phyloP scores from a whole-genome alignment of 495 filamentous ascomycete species.

The Aspergillus funiculosus region DNA sequence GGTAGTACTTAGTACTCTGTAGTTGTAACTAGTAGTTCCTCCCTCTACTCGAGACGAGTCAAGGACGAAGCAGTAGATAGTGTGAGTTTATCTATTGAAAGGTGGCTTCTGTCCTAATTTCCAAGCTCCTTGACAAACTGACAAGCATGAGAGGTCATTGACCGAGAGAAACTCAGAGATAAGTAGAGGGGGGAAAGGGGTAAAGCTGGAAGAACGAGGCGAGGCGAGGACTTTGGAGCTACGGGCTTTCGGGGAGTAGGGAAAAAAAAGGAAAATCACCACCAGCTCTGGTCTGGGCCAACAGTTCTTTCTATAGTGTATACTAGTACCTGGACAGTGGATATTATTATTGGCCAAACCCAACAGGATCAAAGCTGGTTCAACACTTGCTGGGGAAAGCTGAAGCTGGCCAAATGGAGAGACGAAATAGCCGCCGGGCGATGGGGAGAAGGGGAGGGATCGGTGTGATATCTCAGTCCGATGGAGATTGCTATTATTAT shows the following conservation, averaged over 20 bases:
- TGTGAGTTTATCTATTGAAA: no score
- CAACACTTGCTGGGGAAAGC: slow-evolving; percentile 3
- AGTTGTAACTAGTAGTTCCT: no score
- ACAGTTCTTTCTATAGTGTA: no score
- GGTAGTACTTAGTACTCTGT: no score
- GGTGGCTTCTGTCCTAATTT: no score
- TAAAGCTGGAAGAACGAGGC: background rate
- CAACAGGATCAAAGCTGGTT: background rate
- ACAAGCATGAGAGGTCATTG: slow-evolving; percentile 2
- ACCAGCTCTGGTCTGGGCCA: slow-evolving; percentile 18
- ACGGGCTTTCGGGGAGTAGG: background rate
- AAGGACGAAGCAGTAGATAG: no score
- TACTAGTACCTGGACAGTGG: no score
- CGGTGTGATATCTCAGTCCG: slow-evolving; percentile 10
- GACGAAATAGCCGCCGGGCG: slow-evolving; percentile 4
- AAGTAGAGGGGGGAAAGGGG: slow-evolving; percentile 10
- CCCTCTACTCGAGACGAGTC: no score
- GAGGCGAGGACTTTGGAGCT: slow-evolving; percentile 1
- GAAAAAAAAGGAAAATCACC: slow-evolving; percentile 4
- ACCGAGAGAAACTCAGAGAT: background rate
- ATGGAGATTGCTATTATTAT: no score
- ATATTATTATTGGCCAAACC: slow-evolving; percentile 5
- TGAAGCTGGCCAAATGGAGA: slow-evolving; percentile 4
- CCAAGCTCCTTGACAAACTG: slow-evolving; percentile 4
- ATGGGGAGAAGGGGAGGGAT: no score